phyloP scores from a whole-genome alignment of 768 basidiomycete genomes.

The Psilocybe cubensis region DNA sequence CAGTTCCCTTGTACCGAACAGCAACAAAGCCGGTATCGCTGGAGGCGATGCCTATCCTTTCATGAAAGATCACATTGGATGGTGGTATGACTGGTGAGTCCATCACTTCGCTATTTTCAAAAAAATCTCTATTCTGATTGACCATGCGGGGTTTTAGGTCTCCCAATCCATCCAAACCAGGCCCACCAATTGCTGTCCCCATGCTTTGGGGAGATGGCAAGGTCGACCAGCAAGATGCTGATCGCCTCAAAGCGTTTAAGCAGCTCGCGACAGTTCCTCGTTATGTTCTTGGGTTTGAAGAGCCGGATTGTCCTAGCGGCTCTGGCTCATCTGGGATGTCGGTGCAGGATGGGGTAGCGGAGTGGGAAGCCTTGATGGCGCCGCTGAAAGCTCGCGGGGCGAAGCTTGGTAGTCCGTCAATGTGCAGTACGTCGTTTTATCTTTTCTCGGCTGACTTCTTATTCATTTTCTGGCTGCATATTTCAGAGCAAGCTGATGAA shows the following conservation, averaged over 20 bases:
- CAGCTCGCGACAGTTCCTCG: constrained; percentile 34
- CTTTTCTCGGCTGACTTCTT: not conserved
- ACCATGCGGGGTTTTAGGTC: no score
- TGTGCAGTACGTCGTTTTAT: constrained; percentile 45
- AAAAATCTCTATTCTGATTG: not conserved
- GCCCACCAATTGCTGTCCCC: constrained; percentile 43
- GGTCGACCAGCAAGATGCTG: constrained; percentile 40
- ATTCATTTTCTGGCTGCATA: not conserved
- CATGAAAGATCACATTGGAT: constrained; percentile 46
- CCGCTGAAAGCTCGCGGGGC: constrained; percentile 44
- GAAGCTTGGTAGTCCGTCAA: constrained; percentile 46
- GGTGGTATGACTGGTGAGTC: constrained; percentile 53
- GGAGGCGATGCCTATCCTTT: constrained; percentile 46
- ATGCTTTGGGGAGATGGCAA: constrained; percentile 53
- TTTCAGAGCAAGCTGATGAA: constrained; percentile 49
- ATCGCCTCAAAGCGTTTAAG: constrained; percentile 40
- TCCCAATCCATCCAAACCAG: constrained; percentile 41
- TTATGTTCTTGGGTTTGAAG: constrained; percentile 50
- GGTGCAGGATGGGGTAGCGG: constrained; percentile 40
- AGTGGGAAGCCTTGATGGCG: constrained; percentile 45
- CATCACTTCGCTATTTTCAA: not conserved
- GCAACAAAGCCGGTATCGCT: constrained; percentile 49
- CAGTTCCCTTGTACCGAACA: constrained; percentile 39
- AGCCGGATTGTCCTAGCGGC: constrained; percentile 49
- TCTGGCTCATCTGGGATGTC: constrained; percentile 48